Evolutionary conservation across 2,329 filamentous ascomycete genomes (phyloP), one percentile per base, ranked within the genome.

Genomic region (Ascosphaera apis): DNA sequence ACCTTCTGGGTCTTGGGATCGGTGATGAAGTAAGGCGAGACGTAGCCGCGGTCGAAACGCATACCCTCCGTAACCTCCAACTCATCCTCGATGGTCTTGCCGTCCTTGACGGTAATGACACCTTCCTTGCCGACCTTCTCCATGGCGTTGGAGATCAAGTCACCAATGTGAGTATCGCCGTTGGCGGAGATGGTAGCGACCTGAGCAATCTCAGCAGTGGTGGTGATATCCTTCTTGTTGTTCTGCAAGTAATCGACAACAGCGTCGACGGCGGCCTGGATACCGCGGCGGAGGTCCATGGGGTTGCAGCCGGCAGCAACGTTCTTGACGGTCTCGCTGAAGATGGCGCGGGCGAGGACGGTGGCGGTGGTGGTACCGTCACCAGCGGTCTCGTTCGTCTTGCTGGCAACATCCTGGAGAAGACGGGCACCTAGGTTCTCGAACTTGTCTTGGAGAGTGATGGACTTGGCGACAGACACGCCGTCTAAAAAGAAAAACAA

Each of bases 51-150:
- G 72, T 98, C 88, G 65, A 98, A 98, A 61, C 88, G 83, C 88
- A 98, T 98, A 57, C 88, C 88, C 76, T 98, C 88, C 40, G 88
- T 98, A 42, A 98, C 76, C 66, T 98, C 88, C 38, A 98, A 77
- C 72, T 98, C 88, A 49, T 98, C 88, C 51, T 80, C 74, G 54
- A 91, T 76, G 41, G 88, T 95, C 78, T 95, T 98, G 57, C 88
- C 88, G 70, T 98, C 88, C 77, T 98, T 98, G 54, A 95, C 86
- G 40, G 88, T 98, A 60, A 98, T 98, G 53, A 98, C 88, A 68
- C 88, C 88, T 67, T 98, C 88, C 72, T 98, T 98, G 62, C 88
- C 88, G 44, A 98, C 88, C 72, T 91, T 92, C 72, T 98, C 88
- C 88, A 98, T 98, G 48, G 88, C 88, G 55, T 75, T 93, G 55